phyloP scores from a whole-genome alignment of 192 early-diverging fungal species.

The Kappamyces sp. region DNA sequence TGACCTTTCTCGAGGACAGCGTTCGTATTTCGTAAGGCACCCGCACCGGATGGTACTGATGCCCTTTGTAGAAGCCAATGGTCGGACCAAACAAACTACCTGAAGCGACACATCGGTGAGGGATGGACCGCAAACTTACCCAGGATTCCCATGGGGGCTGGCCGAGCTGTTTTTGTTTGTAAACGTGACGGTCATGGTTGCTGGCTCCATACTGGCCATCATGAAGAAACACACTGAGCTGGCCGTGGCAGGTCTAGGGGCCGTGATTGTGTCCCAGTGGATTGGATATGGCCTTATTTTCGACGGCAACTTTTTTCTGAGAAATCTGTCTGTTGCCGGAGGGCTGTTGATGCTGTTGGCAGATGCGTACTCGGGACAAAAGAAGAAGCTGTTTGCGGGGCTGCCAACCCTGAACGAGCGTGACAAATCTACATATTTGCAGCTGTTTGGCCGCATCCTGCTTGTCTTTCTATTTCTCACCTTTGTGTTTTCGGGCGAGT shows the following conservation, averaged over 20 bases:
- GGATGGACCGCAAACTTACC: slow-evolving; percentile 10
- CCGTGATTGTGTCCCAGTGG: slow-evolving; percentile 79
- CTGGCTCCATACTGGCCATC: slow-evolving; percentile 78
- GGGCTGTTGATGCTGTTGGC: slow-evolving; percentile 93
- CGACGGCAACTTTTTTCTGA: slow-evolving; percentile 82
- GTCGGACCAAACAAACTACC: slow-evolving; percentile 80
- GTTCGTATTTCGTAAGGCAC: slow-evolving; percentile 64
- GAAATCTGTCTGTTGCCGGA: slow-evolving; percentile 88
- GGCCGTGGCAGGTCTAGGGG: slow-evolving; percentile 76
- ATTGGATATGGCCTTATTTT: slow-evolving; percentile 93
- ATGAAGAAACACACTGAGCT: slow-evolving; percentile 71
- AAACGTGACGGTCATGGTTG: slow-evolving; percentile 83
- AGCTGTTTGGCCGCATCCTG: slow-evolving; percentile 85
- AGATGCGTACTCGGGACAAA: slow-evolving; percentile 61
- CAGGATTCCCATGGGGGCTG: slow-evolving; percentile 67
- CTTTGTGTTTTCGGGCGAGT: slow-evolving; percentile 81
- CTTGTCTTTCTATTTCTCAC: slow-evolving; percentile 89
- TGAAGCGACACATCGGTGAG: slow-evolving; percentile 67
- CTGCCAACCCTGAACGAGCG: slow-evolving; percentile 79
- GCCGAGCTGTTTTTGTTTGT: slow-evolving; percentile 79
- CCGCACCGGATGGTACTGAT: slow-evolving; percentile 1
- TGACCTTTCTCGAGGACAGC: slow-evolving; percentile 93
- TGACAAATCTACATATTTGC: slow-evolving; percentile 83
- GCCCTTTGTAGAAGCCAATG: slow-evolving; percentile 63
- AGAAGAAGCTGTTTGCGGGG: slow-evolving; percentile 76